Conservation (phyloP, 306 rosid species). For the Macrotyloma uniflorum region DNA sequence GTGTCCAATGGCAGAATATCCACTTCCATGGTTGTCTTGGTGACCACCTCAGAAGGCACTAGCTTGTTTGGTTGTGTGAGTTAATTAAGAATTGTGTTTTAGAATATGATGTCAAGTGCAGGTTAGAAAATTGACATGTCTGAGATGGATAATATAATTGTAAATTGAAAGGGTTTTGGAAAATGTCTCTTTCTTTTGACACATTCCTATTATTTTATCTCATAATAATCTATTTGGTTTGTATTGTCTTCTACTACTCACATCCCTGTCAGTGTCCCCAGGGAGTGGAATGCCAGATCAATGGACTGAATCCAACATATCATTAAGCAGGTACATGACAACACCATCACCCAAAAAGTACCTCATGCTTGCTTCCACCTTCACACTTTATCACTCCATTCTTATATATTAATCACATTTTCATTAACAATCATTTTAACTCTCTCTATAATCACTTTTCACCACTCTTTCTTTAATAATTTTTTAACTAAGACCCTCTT, state of each 20-base stretch:
- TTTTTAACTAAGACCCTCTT: too few species aligned
- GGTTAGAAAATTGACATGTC: constrained; percentile 59
- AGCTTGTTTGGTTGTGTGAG: constrained; percentile 2
- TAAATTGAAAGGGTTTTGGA: constrained; percentile 45
- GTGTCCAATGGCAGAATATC: constrained; percentile 55
- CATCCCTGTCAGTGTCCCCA: constrained; percentile 55
- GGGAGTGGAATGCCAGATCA: constrained; percentile 78
- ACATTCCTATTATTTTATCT: constrained; percentile 34
- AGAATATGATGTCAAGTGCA: constrained; percentile 68
- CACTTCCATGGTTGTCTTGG: constrained; percentile 51
- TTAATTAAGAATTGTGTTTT: constrained; percentile 36
- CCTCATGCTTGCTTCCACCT: constrained; percentile 29
- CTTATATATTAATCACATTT: neutral
- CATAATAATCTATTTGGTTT: constrained; percentile 42
- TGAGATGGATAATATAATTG: constrained; percentile 36
- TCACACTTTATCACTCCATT: constrained; percentile 7
- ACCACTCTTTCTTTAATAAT: neutral
- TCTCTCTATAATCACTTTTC: neutral
- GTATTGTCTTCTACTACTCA: constrained; percentile 69
- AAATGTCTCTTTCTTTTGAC: constrained; percentile 46
- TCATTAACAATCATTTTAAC: neutral
- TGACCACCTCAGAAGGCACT: constrained; percentile 61
- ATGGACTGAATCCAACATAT: constrained; percentile 47
- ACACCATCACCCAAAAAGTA: constrained; percentile 37
- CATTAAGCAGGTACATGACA: constrained; percentile 33